These are phyloP conservation scores for Saururus chinensis DNA, from an alignment of 164 flowering plant species.

Conservation along the genomic window DNA sequence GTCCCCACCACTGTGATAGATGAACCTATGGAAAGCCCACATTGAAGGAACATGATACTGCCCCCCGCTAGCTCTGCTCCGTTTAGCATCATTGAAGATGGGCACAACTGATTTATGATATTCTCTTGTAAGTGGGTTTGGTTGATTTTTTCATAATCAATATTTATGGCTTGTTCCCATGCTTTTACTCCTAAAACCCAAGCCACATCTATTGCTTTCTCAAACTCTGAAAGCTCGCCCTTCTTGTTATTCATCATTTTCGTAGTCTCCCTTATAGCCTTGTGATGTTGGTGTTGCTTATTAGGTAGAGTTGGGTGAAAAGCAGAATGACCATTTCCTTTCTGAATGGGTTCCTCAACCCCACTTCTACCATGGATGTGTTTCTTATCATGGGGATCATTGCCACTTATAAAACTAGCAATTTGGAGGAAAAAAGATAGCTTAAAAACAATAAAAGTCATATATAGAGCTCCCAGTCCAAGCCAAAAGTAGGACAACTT, in stretches of 20 bases:
- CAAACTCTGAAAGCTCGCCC: slow-evolving; percentile 48
- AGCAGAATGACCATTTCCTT: slow-evolving; percentile 11
- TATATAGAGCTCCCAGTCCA: slow-evolving; percentile 48
- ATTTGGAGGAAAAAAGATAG: slow-evolving; percentile 55
- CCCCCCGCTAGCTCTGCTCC: slow-evolving; percentile 45
- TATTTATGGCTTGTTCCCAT: slow-evolving; percentile 57
- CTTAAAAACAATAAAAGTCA: slow-evolving; percentile 55
- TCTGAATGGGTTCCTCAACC: slow-evolving; percentile 29
- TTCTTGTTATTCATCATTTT: slow-evolving; percentile 26
- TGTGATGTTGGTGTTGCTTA: slow-evolving; percentile 31
- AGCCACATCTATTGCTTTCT: slow-evolving; percentile 83
- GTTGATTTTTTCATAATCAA: slow-evolving; percentile 21
- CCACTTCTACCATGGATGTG: slow-evolving; percentile 27
- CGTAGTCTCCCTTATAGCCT: slow-evolving; percentile 56
- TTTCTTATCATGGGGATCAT: slow-evolving; percentile 26
- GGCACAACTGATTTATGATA: slow-evolving; percentile 43
- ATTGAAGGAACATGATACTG: slow-evolving; percentile 70
- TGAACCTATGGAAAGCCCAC: slow-evolving; percentile 92
- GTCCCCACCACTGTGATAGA: slow-evolving; percentile 79
- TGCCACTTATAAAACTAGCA: slow-evolving; percentile 40
- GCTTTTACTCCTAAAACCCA: slow-evolving; percentile 76
- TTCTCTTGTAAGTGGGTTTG: slow-evolving; percentile 30
- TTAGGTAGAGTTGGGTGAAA: slow-evolving; percentile 5
- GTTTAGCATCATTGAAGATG: slow-evolving; percentile 50
- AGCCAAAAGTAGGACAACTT: slow-evolving; percentile 56